phyloP scores from a whole-genome alignment of 2,329 filamentous ascomycete species.

The Xylaria sp. region DNA sequence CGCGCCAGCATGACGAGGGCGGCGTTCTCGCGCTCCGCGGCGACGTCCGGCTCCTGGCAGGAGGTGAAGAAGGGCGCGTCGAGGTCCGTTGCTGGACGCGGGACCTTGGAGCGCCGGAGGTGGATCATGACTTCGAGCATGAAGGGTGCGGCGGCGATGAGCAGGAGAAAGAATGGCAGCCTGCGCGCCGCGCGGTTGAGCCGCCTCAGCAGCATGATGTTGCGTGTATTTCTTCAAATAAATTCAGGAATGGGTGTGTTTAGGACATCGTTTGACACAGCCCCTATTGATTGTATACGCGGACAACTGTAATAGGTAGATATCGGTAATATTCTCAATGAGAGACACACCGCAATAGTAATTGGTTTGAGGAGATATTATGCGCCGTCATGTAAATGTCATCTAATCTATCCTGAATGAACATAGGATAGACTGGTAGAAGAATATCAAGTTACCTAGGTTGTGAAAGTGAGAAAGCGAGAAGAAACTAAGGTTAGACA shows the following conservation, averaged over 20 bases:
- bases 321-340: neutral
- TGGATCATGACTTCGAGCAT: slow-evolving; percentile 53
- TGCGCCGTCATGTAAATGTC: neutral
- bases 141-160: slow-evolving; percentile 49
- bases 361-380: neutral
- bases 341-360: neutral
- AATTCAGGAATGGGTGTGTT: slow-evolving; percentile 15
- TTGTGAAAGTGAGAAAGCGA: neutral
- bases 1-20: slow-evolving; percentile 60
- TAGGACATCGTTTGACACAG: slow-evolving; percentile 40
- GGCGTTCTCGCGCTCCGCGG: slow-evolving; percentile 56
- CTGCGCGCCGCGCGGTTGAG: slow-evolving; percentile 50
- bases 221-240: slow-evolving; percentile 22
- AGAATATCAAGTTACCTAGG: neutral
- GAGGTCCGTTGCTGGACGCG: slow-evolving; percentile 51
- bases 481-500: neutral
- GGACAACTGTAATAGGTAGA: neutral
- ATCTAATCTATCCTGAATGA: neutral
- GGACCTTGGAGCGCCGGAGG: slow-evolving; percentile 51
- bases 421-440: neutral
- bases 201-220: slow-evolving; percentile 47
- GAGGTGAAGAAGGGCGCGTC: slow-evolving; percentile 55
- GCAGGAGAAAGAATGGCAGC: slow-evolving; percentile 47
- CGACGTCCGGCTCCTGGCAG: slow-evolving; percentile 55
- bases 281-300: neutral